Evolutionary conservation across 2,329 filamentous ascomycete species (phyloP).

Genomic region (Ophiostoma triangulosporum): DNA sequence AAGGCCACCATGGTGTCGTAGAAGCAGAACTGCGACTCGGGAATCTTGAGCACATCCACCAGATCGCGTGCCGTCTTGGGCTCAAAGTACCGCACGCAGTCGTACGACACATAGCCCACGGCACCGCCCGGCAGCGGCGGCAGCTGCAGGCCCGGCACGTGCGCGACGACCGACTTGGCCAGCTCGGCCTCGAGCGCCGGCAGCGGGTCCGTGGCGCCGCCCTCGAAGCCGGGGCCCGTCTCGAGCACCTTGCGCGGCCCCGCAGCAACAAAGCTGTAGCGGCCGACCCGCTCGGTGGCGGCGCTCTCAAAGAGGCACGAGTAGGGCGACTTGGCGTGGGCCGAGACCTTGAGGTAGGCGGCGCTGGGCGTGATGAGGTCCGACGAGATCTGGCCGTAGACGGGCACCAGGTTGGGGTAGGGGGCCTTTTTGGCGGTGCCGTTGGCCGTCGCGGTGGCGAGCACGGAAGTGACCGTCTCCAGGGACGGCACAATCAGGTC

Average conservation of each 20-base stretch:
- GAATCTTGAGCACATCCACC: constrained; percentile 77
- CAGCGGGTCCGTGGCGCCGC: constrained; percentile 70
- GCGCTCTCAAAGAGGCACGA: constrained; percentile 96
- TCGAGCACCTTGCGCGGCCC: constrained; percentile 67
- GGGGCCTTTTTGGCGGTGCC: neutral
- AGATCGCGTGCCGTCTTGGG: constrained; percentile 84
- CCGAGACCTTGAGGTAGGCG: constrained; percentile 83
- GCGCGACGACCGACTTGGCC: constrained; percentile 61
- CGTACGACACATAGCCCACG: constrained; percentile 93
- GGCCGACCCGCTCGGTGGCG: constrained; percentile 75
- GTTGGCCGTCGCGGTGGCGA: constrained; percentile 10
- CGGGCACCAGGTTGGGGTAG: constrained; percentile 14
- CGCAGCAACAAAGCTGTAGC: constrained; percentile 80
- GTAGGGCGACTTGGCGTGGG: constrained; percentile 46
- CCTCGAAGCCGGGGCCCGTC: constrained; percentile 73
- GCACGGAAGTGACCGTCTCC: constrained; percentile 15
- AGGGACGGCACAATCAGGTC: constrained; percentile 17
- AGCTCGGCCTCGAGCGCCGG: constrained; percentile 73
- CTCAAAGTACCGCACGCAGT: constrained; percentile 81
- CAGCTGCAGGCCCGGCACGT: constrained; percentile 68
- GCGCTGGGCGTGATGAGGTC: constrained; percentile 90
- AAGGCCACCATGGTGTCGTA: constrained; percentile 91
- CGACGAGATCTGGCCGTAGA: constrained; percentile 31
- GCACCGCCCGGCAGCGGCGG: constrained; percentile 84
- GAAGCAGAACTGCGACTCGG: constrained; percentile 93